Percentiles rank a stretch among this genome's conserved stretches.
Conservation (phyloP, 768 basidiomycete species). For the Auriscalpium orientale region DNA sequence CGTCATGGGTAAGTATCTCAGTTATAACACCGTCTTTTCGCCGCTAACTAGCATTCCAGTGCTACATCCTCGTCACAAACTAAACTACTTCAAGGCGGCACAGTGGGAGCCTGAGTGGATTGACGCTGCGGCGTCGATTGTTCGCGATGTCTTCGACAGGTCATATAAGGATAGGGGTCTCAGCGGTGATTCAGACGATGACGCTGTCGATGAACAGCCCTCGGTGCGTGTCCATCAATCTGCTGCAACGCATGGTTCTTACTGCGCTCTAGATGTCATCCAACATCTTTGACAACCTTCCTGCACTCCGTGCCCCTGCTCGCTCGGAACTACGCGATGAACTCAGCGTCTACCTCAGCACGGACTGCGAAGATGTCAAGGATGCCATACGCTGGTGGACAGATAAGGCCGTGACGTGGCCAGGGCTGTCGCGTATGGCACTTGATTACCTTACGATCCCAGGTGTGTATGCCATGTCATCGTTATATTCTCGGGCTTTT, state of each 20-base stretch:
- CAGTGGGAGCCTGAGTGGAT: conserved; percentile 7
- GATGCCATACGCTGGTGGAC: conserved; percentile 27
- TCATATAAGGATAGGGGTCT: too few species aligned
- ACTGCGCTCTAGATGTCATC: background rate
- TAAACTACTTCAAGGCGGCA: conserved; percentile 6
- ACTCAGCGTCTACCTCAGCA: conserved; percentile 22
- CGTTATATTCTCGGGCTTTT: background rate
- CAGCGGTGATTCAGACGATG: background rate
- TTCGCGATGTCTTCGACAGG: too few species aligned
- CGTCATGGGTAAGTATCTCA: conserved; percentile 24
- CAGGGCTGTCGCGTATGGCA: conserved; percentile 27
- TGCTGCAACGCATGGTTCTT: background rate
- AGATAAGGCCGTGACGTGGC: conserved; percentile 17
- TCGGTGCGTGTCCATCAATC: background rate
- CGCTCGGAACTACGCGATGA: conserved; percentile 17
- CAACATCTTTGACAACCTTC: conserved; percentile 27
- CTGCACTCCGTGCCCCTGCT: conserved; percentile 5
- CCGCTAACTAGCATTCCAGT: background rate
- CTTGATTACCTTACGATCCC: conserved; percentile 19
- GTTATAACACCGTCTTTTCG: background rate
- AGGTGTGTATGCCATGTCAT: background rate
- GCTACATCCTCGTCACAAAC: conserved; percentile 8
- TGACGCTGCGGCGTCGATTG: background rate
- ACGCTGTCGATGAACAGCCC: background rate
- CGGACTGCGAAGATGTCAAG: conserved; percentile 17